Percentiles rank a stretch among this genome's conserved stretches.
Conservation (phyloP, 176 grass and related monocot species). For the Avena insularis region DNA sequence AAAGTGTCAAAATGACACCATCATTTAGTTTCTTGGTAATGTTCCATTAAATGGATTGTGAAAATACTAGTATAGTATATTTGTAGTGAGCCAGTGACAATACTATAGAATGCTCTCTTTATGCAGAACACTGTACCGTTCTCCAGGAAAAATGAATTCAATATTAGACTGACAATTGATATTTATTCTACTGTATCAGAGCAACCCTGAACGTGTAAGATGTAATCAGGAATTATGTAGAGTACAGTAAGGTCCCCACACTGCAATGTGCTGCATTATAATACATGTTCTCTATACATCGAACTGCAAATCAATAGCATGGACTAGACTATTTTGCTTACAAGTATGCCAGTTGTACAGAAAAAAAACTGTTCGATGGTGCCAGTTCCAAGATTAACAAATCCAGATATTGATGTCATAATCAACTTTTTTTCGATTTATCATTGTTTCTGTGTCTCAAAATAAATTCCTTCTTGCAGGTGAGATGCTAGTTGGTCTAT, state of each 20-base stretch:
- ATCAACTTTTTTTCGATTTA: not conserved
- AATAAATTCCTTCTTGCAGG: slow-evolving; percentile 58
- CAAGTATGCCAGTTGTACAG: not conserved
- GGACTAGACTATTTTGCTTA: slow-evolving; percentile 2
- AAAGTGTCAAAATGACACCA: not conserved
- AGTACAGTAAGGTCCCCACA: not conserved
- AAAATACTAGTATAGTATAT: not conserved
- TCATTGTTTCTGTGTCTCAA: slow-evolving; percentile 24
- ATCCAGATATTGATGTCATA: not conserved
- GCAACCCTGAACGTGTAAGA: not conserved
- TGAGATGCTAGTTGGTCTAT: slow-evolving; percentile 89
- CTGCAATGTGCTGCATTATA: not conserved
- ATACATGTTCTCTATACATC: not conserved
- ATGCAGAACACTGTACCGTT: not conserved
- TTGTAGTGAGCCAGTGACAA: not conserved
- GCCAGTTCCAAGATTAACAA: not conserved
- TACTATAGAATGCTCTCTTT: slow-evolving; percentile 1
- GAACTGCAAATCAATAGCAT: not conserved
- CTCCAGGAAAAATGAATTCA: not conserved
- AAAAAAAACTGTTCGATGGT: not conserved
- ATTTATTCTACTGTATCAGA: slow-evolving; percentile 19
- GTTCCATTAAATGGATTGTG: not conserved
- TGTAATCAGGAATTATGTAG: not conserved
- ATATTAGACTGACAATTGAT: not conserved
- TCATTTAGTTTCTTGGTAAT: not conserved